Evolutionary conservation across 129 eudicot species (phyloP), one percentile per base, ranked within the genome.

Genomic region (Chrysanthemum seticuspe): DNA sequence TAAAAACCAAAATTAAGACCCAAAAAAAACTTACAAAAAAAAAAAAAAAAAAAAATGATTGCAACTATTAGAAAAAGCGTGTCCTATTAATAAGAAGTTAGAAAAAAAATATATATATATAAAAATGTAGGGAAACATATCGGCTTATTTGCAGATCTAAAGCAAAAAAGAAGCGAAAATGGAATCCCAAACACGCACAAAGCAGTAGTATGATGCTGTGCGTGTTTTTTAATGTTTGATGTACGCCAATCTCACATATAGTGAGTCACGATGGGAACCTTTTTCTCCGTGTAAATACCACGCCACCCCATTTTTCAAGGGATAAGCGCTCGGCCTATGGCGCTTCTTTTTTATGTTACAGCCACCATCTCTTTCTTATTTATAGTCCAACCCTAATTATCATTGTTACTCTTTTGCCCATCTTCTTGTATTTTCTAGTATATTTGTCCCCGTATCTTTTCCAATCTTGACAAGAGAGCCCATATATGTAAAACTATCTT

Each of bases 241-340:
- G 3, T 86, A 48, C 83, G 87, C 90, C 90, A 34, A 71, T 79
- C 89, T 63, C 89, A 85, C 85, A 49, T 23, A 14, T 44, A 55
- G 82, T 73, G 87, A 77, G 87, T 82, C 88, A 84, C 88, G 78
- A 47, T 73, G 50, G 31, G 71, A 62, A 74, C 79, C 90, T 84
- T 83, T 29, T 76, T 85, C 82, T 71, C 84, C 87, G 90, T 83
- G 87, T 80, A 83, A 86, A 86, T 86, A 86, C 90, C 87, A 86
- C 90, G 87, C 90, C 81, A 80, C 83, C 90, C 85, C 90, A 83
- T 82, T 31, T 68, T 74, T 86, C 59, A 70, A 81, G 87, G 80
- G 85, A 81, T 82, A 74, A 74, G 83, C 90, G 90, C 90, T 83
- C 90, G 85, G 90, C 90, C 90, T 86, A 67, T 65, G 87, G 87